Evolutionary conservation across 2,329 filamentous ascomycete genomes (phyloP).

Genomic region (Davidsoniella eucalypti): DNA sequence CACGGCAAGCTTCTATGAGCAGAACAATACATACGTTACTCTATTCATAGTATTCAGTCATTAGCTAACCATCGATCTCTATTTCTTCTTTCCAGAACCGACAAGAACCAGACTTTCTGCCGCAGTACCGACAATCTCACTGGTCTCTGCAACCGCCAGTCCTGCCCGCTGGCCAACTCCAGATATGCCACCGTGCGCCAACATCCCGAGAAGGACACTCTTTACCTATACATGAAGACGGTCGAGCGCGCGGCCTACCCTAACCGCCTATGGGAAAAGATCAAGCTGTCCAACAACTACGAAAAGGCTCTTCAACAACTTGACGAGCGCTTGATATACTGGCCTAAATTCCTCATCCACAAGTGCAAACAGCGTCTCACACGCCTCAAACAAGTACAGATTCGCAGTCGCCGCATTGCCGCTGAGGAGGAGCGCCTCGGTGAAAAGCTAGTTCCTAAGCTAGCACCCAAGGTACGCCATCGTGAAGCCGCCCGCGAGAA

Average conservation of each 20-base stretch:
- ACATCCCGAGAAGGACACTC: slow-evolving; percentile 59
- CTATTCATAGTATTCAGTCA: neutral
- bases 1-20: too few species aligned
- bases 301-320: slow-evolving; percentile 75
- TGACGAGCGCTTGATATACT: slow-evolving; percentile 76
- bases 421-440: slow-evolving; percentile 81
- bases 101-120: slow-evolving; percentile 83
- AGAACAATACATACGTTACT: neutral
- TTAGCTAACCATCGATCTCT: neutral
- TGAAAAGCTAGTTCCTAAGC: slow-evolving; percentile 71
- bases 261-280: slow-evolving; percentile 84
- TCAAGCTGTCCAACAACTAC: slow-evolving; percentile 83
- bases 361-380: slow-evolving; percentile 96
- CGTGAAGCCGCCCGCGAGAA: slow-evolving; percentile 61
- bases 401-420: slow-evolving; percentile 61
- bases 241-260: slow-evolving; percentile 79
- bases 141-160: slow-evolving; percentile 70
- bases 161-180: slow-evolving; percentile 79
- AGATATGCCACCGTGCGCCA: slow-evolving; percentile 84
- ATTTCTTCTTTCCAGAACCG: slow-evolving; percentile 37
- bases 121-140: slow-evolving; percentile 85
- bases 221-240: slow-evolving; percentile 96
- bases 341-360: slow-evolving; percentile 82
- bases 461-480: slow-evolving; percentile 76
- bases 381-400: slow-evolving; percentile 77